Percentiles rank a stretch among this genome's conserved stretches.
phyloP scores from a whole-genome alignment of 768 basidiomycete genomes.

The Ramaria rubella region DNA sequence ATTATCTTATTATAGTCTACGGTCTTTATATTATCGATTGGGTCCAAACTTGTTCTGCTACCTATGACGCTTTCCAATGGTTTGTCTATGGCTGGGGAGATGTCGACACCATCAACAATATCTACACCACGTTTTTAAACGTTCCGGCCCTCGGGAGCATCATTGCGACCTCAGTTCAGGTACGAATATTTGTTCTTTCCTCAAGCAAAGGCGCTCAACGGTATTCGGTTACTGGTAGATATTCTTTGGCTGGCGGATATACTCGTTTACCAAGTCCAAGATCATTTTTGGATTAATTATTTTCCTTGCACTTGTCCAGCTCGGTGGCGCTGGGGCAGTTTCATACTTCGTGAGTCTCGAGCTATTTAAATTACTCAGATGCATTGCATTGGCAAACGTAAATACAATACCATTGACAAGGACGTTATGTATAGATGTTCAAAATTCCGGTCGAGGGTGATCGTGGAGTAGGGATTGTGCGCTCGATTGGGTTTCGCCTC shows the following conservation, averaged over 20 bases:
- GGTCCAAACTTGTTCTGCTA: conserved; percentile 18
- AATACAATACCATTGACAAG: not conserved
- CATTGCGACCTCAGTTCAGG: conserved; percentile 17
- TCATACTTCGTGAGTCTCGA: conserved; percentile 12
- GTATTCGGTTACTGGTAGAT: not conserved
- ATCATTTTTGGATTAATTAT: conserved; percentile 3
- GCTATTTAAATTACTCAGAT: no score
- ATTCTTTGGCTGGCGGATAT: conserved; percentile 20
- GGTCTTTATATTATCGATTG: conserved; percentile 17
- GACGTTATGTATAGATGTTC: no score
- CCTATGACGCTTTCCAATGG: conserved; percentile 19
- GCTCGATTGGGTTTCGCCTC: not conserved
- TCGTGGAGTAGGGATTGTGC: not conserved
- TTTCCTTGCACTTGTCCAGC: conserved; percentile 14
- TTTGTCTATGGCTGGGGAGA: conserved; percentile 19
- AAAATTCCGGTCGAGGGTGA: not conserved
- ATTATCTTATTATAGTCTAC: conserved; percentile 18
- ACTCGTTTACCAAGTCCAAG: conserved; percentile 10
- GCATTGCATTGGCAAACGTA: not conserved
- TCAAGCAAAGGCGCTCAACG: not conserved
- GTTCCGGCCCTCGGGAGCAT: conserved; percentile 16
- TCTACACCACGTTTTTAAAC: conserved; percentile 14
- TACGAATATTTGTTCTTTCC: not conserved
- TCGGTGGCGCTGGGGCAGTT: conserved; percentile 12
- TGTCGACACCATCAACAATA: conserved; percentile 6